Evolutionary conservation across 495 filamentous ascomycete genomes (phyloP).

Genomic region (Haplographium delicatum): DNA sequence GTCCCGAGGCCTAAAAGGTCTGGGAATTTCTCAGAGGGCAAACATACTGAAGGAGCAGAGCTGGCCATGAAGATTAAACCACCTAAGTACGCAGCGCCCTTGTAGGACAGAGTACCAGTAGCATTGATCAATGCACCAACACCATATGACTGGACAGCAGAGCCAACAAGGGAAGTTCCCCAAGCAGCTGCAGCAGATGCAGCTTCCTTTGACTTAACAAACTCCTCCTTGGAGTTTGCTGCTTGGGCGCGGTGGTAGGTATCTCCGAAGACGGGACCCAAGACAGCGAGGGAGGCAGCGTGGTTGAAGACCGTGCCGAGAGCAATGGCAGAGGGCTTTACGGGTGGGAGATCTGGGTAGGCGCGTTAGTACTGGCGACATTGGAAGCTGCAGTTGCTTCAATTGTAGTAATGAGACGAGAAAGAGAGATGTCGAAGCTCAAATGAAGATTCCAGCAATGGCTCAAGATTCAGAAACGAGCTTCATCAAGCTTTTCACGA

Average conservation of each 20-base stretch:
- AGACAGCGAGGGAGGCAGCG: constrained; percentile 69
- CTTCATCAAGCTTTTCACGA: constrained; percentile 1
- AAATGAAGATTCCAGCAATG: not conserved
- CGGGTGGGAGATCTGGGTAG: constrained; percentile 75
- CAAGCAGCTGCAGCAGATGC: constrained; percentile 80
- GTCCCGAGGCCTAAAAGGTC: no score
- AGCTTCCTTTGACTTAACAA: constrained; percentile 88
- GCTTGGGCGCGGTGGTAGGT: constrained; percentile 91
- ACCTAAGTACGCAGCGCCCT: constrained; percentile 93
- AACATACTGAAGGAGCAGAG: constrained; percentile 77
- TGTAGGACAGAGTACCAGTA: constrained; percentile 89
- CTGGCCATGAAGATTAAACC: constrained; percentile 87
- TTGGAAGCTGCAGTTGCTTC: no score
- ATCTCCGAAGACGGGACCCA: constrained; percentile 87
- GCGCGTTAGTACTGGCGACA: not conserved
- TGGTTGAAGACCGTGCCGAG: constrained; percentile 95
- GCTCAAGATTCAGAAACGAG: not conserved
- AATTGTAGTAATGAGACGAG: not conserved
- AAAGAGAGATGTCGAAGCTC: not conserved
- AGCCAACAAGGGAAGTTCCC: constrained; percentile 85
- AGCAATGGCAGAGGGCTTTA: constrained; percentile 97
- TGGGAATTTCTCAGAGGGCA: no score
- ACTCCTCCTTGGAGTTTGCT: constrained; percentile 94
- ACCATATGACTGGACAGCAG: constrained; percentile 87
- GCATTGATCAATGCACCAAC: constrained; percentile 94